Percentiles rank a stretch among this genome's conserved stretches.
phyloP scores from a whole-genome alignment of 495 filamentous ascomycete genomes.

The Clavariopsis aquatica region DNA sequence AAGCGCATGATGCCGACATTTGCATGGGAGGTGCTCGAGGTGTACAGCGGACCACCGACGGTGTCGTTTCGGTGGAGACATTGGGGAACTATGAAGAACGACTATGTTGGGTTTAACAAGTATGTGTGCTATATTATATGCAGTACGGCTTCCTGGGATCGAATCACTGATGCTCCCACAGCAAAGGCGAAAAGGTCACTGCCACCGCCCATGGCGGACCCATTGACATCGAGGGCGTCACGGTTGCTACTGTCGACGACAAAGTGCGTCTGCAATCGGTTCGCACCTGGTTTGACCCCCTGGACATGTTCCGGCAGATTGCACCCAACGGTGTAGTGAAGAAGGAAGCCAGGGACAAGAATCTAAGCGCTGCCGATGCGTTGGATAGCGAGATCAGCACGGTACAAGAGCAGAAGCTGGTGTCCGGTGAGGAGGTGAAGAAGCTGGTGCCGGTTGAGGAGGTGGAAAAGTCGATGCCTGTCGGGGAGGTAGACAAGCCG shows the following conservation, averaged over 20 bases:
- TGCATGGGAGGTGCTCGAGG: slow-evolving; percentile 69
- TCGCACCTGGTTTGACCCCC: slow-evolving; percentile 65
- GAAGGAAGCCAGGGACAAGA: slow-evolving; percentile 42
- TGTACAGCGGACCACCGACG: slow-evolving; percentile 61
- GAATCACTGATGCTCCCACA: slow-evolving; percentile 35
- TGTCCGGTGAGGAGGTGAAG: neutral
- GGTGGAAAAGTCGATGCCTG: too few species aligned
- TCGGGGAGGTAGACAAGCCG: too few species aligned
- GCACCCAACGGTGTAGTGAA: slow-evolving; percentile 50
- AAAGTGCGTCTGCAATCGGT: slow-evolving; percentile 57
- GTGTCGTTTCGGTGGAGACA: slow-evolving; percentile 66
- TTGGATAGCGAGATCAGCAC: slow-evolving; percentile 20
- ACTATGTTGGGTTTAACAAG: slow-evolving; percentile 64
- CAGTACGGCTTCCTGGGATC: neutral
- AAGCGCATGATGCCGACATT: slow-evolving; percentile 71
- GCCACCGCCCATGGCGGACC: slow-evolving; percentile 55
- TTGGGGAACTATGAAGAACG: slow-evolving; percentile 65
- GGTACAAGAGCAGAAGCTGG: slow-evolving; percentile 15
- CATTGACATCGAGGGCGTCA: slow-evolving; percentile 59
- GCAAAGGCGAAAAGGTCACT: slow-evolving; percentile 60
- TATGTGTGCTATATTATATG: slow-evolving; percentile 43
- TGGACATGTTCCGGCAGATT: slow-evolving; percentile 69
- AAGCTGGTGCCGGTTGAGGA: too few species aligned
- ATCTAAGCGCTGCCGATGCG: slow-evolving; percentile 15
- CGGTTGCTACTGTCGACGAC: slow-evolving; percentile 61